Evolutionary conservation across 345 rosid genomes (phyloP).

Genomic region (Aurinia saxatilis): DNA sequence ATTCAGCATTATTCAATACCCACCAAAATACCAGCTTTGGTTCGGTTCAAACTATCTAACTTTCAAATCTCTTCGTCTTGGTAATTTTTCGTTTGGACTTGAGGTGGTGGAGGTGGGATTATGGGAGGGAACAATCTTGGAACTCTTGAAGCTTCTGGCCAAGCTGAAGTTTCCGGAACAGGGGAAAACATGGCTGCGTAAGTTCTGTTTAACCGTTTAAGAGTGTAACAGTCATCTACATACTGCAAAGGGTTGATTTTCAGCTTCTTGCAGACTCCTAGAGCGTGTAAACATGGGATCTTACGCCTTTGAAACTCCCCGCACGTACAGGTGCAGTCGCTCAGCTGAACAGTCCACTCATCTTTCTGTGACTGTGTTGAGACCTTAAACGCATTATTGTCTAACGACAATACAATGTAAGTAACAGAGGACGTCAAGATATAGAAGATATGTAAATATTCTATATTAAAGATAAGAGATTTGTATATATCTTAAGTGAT

Average conservation of each 20-base stretch:
- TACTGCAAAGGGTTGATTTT: conserved; percentile 4
- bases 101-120: no score
- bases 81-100: not conserved
- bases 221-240: not conserved
- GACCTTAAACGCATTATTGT: not conserved
- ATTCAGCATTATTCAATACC: no score
- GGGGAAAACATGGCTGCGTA: not conserved
- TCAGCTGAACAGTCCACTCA: not conserved
- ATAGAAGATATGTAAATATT: no score
- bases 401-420: not conserved
- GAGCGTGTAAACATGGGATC: conserved; percentile 3
- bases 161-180: not conserved
- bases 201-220: not conserved
- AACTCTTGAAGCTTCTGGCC: not conserved
- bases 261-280: not conserved
- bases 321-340: not conserved
- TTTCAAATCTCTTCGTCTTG: not conserved
- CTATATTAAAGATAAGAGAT: no score
- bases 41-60: no score
- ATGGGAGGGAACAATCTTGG: not conserved
- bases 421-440: not conserved
- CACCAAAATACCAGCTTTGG: no score
- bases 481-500: no score
- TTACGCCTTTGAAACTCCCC: not conserved
- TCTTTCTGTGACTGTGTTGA: not conserved